Conservation (phyloP, 83 land plant genomes). For the Picea engelmannii region DNA sequence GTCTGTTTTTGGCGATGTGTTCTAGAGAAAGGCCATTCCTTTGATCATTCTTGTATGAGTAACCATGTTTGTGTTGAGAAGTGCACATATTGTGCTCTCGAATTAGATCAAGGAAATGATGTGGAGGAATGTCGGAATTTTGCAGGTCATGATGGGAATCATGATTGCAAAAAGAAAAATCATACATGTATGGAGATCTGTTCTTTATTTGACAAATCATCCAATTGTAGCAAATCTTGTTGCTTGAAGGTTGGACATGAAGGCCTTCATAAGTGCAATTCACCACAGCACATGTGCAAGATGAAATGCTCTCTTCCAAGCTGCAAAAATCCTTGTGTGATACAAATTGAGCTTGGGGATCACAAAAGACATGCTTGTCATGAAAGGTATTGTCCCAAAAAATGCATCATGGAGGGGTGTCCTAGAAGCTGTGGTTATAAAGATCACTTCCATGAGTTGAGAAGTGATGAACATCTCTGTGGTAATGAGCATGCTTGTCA, state of each 20-base stretch:
- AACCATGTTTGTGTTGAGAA: too few relatives aligned
- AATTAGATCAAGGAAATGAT: too few relatives aligned
- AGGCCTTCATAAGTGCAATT: constrained; percentile 29
- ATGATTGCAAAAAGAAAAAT: too few relatives aligned
- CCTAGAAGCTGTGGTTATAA: too few relatives aligned
- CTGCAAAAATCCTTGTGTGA: constrained; percentile 25
- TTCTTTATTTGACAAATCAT: constrained; percentile 7
- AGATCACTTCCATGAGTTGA: too few relatives aligned
- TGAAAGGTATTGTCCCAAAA: constrained; percentile 27
- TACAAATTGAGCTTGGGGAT: constrained; percentile 20
- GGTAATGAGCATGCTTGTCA: constrained; percentile 13
- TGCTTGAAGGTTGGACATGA: constrained; percentile 20
- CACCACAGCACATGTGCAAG: constrained; percentile 25
- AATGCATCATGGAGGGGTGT: constrained; percentile 25
- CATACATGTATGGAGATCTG: constrained; percentile 31
- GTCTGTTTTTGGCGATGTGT: too few relatives aligned
- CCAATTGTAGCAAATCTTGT: constrained; percentile 34
- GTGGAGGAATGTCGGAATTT: too few relatives aligned
- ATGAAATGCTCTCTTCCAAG: constrained; percentile 25
- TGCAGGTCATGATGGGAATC: too few relatives aligned
- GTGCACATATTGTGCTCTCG: too few relatives aligned
- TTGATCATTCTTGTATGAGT: too few relatives aligned
- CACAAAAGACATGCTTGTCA: constrained; percentile 28
- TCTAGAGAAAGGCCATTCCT: too few relatives aligned
- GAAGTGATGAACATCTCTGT: constrained; percentile 20